These are phyloP conservation scores for Sugiyamaella floridensis DNA, from an alignment of 805 yeast species.

Conservation along the genomic window DNA sequence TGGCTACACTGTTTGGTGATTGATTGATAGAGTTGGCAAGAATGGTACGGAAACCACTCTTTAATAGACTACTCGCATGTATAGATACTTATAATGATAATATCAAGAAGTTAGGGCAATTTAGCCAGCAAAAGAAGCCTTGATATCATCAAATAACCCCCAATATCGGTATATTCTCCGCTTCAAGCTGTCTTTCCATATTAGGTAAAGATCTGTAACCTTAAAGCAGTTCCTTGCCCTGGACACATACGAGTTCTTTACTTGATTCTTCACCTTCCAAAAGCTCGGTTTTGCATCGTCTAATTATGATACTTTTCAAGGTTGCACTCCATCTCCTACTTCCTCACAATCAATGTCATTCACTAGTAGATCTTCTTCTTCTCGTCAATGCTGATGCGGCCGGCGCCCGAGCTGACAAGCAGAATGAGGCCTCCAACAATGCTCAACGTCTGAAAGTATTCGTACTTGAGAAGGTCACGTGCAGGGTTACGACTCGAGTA, in stretches of 20 bases:
- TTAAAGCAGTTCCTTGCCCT: neutral
- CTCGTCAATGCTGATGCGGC: slow-evolving; percentile 86
- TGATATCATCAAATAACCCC: too few relatives aligned
- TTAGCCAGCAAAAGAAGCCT: too few relatives aligned
- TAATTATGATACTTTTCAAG: too few relatives aligned
- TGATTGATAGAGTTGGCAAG: neutral
- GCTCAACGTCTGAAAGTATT: slow-evolving; percentile 87
- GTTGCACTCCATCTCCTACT: too few relatives aligned
- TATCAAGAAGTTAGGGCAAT: too few relatives aligned
- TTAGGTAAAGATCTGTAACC: neutral
- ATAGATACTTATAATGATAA: neutral
- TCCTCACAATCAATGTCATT: neutral
- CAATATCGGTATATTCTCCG: too few relatives aligned
- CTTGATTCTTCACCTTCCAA: too few relatives aligned
- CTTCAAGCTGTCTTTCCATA: neutral
- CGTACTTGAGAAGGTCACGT: slow-evolving; percentile 86
- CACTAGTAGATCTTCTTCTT: slow-evolving; percentile 83
- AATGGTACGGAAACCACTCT: neutral
- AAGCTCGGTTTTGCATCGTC: too few relatives aligned
- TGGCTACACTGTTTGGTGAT: slow-evolving; percentile 77
- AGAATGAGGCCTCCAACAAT: slow-evolving; percentile 90
- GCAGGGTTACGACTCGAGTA: slow-evolving; percentile 61
- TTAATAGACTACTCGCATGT: neutral
- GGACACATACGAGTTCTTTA: neutral
- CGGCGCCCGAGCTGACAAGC: slow-evolving; percentile 94